Conservation (phyloP, 345 rosid genomes). For the Cardamine chenopodiifolia region DNA sequence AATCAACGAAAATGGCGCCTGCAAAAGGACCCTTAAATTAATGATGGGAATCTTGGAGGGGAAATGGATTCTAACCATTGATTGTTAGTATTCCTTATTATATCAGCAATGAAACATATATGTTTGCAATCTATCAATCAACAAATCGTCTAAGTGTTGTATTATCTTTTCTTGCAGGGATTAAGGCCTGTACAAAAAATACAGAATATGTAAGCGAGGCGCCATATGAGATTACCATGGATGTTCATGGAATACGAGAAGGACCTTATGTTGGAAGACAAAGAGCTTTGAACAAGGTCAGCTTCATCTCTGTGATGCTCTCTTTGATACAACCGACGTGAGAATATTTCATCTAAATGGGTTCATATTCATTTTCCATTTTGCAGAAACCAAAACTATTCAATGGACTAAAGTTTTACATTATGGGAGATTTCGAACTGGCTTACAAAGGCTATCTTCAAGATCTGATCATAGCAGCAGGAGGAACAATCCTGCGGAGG, state of each 20-base stretch:
- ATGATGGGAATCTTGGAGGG: slow-evolving; percentile 91
- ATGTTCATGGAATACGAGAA: slow-evolving; percentile 71
- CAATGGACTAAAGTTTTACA: slow-evolving; percentile 54
- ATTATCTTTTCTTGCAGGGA: slow-evolving; percentile 53
- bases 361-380: slow-evolving; percentile 10
- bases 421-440: slow-evolving; percentile 69
- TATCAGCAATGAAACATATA: background rate
- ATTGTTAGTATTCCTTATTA: slow-evolving; percentile 57
- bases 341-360: slow-evolving; percentile 8
- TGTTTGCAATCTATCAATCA: background rate
- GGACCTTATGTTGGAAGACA: slow-evolving; percentile 82
- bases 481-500: slow-evolving; percentile 72
- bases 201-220: slow-evolving; percentile 61
- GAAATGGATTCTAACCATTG: slow-evolving; percentile 78
- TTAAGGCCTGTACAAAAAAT: slow-evolving; percentile 63
- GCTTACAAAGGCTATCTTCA: slow-evolving; percentile 79
- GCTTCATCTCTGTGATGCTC: slow-evolving; percentile 12
- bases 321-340: background rate
- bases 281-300: slow-evolving; percentile 67
- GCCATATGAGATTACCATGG: slow-evolving; percentile 64
- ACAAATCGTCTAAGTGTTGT: background rate
- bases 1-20: slow-evolving; percentile 73
- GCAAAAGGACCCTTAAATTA: slow-evolving; percentile 82
- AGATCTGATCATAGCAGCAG: slow-evolving; percentile 73
- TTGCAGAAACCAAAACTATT: slow-evolving; percentile 72